Evolutionary conservation across 1,139 yeast species (phyloP), one percentile per base, ranked within the genome.

Genomic region (Kurtzmaniella quercitrusa): DNA sequence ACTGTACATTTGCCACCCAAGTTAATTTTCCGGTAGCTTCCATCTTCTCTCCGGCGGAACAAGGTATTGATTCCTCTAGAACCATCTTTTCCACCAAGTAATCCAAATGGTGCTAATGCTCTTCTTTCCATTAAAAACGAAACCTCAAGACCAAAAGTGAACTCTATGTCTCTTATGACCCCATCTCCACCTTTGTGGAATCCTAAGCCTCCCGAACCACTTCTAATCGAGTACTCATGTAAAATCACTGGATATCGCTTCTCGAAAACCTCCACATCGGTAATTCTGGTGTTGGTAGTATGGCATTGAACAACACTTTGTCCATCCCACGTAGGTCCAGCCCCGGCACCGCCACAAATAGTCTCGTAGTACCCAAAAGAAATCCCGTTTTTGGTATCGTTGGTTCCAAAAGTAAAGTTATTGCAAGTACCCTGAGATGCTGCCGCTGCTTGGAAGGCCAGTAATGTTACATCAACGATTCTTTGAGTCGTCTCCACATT

Each of bases 401-500:
- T 70, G 25, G 65, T 64, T 37, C 79, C 79, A 56, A 75, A 74
- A 0, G 78, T 73, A 43, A 73, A 69, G 53, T 73, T 74, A 52
- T 75, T 75, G 50, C 77, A 72, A 36, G 78, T 72, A 7, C 77
- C 76, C 51, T 73, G 78, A 3, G 77, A 71, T 7, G 74, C 77
- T 12, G 78, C 95, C 57, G 86, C 85, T 5, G 87, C 86, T 48
- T 77, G 73, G 57, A 87, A 86, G 0, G 95, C 89, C 53, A 79
- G 80, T 54, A 88, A 69, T 47, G 87, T 75, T 3, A 84, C 90
- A 61, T 87, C 95, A 1, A 89, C 85, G 37, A 88, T 81, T 48
- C 95, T 72, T 62, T 88, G 95, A 1, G 93, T 81, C 0, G 95
- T 87, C 60, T 85, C 85, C n/a, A 86, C 94, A 58, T 87, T 88